Evolutionary conservation across 106 monocot genomes (phyloP), one percentile per base, ranked within the genome.

Genomic region (Triglochin maritima): DNA sequence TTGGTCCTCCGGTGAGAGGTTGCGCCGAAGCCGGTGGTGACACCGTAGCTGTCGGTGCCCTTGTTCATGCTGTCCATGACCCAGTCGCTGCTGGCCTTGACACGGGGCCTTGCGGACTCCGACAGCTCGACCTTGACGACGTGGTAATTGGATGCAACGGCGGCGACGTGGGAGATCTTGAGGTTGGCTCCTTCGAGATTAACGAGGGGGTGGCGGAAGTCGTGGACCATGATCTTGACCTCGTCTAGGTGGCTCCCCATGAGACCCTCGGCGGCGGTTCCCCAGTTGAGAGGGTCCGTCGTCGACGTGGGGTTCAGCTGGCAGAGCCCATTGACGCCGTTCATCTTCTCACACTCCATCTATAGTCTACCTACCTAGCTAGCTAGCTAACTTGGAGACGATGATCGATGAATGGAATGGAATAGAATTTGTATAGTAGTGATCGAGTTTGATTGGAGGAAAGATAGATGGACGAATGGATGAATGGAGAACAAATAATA

Each of bases 1-100:
- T 82, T 85, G 52, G 89, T 89, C 59, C 89, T 78, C 76, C 85
- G 57, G 50, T 89, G 89, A 42, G 85, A 89, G 16, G 89, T 85
- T 9, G 85, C 80, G 7, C 85, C 85, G 59, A 89, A 85, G 46
- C 89, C 89, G 12, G 89, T 89, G 64, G 85, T 89, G 53, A 89
- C 85, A n/a, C 89, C 85, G 11, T 89, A 82, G 68, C 81, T 84
- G 60, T 89, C 85, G 4, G 77, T 77, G 4, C 82, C 88, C 50
- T 69, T 77, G 49, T 63, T 45, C 81, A 87, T 61, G 73, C 81
- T 82, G 5, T 72, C 79, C 78, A 78, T 67, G 52, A 80, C 83
- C 79, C 83, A 83, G 6, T 69, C 63, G 50, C 79, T 83, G 55
- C 83, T 83, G 17, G 79, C 79, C 65, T 72, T 65, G 12, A 83